phyloP scores from a whole-genome alignment of 1,284 basidiomycete species.

The Lignosus rhinocerotis region DNA sequence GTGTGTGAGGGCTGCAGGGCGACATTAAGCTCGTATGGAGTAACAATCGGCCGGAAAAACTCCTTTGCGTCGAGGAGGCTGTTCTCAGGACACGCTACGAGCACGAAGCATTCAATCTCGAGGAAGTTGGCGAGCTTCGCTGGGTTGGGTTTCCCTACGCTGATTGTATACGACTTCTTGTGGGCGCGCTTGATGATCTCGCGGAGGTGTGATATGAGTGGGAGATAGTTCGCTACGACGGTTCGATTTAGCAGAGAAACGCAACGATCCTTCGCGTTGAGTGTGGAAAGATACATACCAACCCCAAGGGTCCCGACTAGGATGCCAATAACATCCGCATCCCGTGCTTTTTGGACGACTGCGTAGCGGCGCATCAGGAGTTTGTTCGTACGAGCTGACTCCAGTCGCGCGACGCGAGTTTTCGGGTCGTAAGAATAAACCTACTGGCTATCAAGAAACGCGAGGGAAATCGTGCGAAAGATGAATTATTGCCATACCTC shows the following conservation, averaged over 20 bases:
- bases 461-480: not conserved
- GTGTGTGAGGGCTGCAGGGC: conserved; percentile 69
- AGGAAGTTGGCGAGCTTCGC: conserved; percentile 96
- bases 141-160: conserved; percentile 94
- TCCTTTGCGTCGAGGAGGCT: conserved; percentile 89
- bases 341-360: conserved; percentile 84
- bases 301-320: conserved; percentile 95
- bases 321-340: conserved; percentile 94
- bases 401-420: conserved; percentile 47
- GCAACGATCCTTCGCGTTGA: too few relatives aligned
- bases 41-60: conserved; percentile 89
- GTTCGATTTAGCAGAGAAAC: not conserved
- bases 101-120: conserved; percentile 95
- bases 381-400: conserved; percentile 73
- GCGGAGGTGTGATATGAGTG: conserved; percentile 79
- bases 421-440: conserved; percentile 79
- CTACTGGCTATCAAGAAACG: conserved; percentile 35
- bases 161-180: conserved; percentile 94
- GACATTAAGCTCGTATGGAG: conserved; percentile 90
- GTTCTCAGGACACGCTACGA: conserved; percentile 95
- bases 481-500: conserved; percentile 34
- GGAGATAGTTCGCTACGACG: conserved; percentile 72
- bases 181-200: conserved; percentile 59
- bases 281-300: conserved; percentile 44
- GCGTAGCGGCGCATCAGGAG: conserved; percentile 93